phyloP scores from a whole-genome alignment of 1,139 yeast species.

The Barnettozyma hawaiiensis region DNA sequence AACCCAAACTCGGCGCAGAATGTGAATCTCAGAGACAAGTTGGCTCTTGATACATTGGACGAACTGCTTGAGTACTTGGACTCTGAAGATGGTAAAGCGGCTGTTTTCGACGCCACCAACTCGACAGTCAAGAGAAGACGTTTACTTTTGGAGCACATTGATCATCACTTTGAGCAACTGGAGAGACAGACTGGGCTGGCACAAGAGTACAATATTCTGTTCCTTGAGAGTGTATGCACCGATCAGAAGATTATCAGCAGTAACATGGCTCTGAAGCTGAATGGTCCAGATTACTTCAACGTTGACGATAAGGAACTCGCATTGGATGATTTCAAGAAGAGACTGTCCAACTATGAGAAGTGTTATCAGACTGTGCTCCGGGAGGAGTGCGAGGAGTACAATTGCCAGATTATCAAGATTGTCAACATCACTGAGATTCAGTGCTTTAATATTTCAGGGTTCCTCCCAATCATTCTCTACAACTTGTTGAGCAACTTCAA shows the following conservation, averaged over 20 bases:
- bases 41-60: conserved; percentile 85
- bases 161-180: conserved; percentile 35
- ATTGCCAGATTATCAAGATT: conserved; percentile 70
- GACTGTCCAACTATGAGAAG: conserved; percentile 69
- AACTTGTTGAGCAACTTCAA: conserved; percentile 20
- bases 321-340: conserved; percentile 63
- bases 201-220: conserved; percentile 59
- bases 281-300: conserved; percentile 78
- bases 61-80: conserved; percentile 65
- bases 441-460: conserved; percentile 75
- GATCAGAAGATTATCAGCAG: conserved; percentile 63
- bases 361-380: conserved; percentile 78
- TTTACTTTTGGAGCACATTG: conserved; percentile 41
- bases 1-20: conserved; percentile 60
- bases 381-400: conserved; percentile 38
- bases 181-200: conserved; percentile 42
- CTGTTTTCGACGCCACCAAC: conserved; percentile 84
- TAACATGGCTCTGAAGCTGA: conserved; percentile 67
- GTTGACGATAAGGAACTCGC: conserved; percentile 65
- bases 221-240: conserved; percentile 73
- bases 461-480: conserved; percentile 33
- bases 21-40: conserved; percentile 63
- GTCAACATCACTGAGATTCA: conserved; percentile 85
- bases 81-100: conserved; percentile 74
- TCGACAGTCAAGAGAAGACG: conserved; percentile 68